Evolutionary conservation across 106 monocot species (phyloP), one percentile per base, ranked within the genome.

Genomic region (Xerophyta viscosa): DNA sequence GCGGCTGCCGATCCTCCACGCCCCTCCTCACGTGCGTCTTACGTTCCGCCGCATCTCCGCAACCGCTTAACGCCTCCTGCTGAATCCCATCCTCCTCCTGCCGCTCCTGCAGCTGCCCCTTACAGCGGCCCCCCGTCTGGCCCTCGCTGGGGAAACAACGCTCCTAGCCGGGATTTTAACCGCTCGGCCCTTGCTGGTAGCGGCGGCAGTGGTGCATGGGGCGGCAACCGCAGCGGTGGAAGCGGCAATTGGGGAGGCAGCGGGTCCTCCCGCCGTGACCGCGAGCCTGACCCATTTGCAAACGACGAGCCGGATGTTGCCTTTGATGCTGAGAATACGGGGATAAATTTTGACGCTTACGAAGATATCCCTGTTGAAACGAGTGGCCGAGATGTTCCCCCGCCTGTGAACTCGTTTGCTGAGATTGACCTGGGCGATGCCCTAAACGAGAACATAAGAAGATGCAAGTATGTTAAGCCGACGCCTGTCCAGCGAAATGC

Each of bases 321-420:
- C 2, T 52, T 77, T 23, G 71, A 60, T 14, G 70, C 72, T 37
- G 92, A 92, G 72, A 87, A 71, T 50, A 71, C 67, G 0, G 96
- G 78, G 0, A 86, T 96, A 43, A 82, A 98, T 37, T 89, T 98
- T 41, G 86, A 86, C 41, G 96, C 96, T 3, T 98, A 98, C 28
- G 96, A 98, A 37, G 96, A 98, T 54, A 98, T 98, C 39, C 81
- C 89, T 2, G 89, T 98, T 2, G 96, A 98, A 52, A 83, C 86
- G 1, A 90, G 82, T 23, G 96, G 96, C 0, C 57, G 64, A 4
- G 71, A 90, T 54, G 89, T 98, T 24, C 89, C 96, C 3, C 74
- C 82, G 0, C 73, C 96, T 0, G 96, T 79, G 27, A 77, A 61
- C 63, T 79, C 96, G 0, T 98, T 98, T 65, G 82, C 86, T 0